Conservation (phyloP, 495 filamentous ascomycete species). For the Amorphotheca resinae region DNA sequence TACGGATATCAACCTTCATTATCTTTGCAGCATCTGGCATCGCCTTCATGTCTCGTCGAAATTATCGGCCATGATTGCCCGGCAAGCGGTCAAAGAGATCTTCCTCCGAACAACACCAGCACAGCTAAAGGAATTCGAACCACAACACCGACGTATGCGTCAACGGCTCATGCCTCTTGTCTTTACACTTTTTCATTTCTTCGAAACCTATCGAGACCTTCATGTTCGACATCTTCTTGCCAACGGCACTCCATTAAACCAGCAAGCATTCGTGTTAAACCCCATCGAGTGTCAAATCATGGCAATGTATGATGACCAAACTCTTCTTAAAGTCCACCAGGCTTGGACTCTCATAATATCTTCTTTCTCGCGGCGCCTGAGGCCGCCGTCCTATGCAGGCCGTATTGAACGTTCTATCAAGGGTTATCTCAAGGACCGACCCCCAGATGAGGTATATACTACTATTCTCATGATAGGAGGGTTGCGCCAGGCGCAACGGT, state of each 20-base stretch:
- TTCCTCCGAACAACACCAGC: constrained; percentile 39
- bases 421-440: constrained; percentile 41
- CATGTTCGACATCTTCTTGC: constrained; percentile 35
- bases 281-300: constrained; percentile 42
- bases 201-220: constrained; percentile 42
- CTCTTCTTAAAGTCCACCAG: constrained; percentile 40
- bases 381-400: constrained; percentile 44
- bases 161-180: constrained; percentile 40
- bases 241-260: constrained; percentile 10
- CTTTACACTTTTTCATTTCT: constrained; percentile 47
- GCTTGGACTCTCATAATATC: constrained; percentile 41
- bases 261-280: constrained; percentile 25
- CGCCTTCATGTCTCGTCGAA: constrained; percentile 42
- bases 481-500: constrained; percentile 38
- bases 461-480: constrained; percentile 41
- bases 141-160: constrained; percentile 42
- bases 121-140: constrained; percentile 35
- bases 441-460: constrained; percentile 41
- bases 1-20: constrained; percentile 35
- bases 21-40: constrained; percentile 47
- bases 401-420: constrained; percentile 42
- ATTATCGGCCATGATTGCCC: constrained; percentile 38
- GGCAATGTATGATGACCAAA: constrained; percentile 44
- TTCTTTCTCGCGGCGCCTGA: constrained; percentile 41
- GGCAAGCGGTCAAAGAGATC: constrained; percentile 43